Conservation (phyloP, 345 rosid genomes). For the Ricinus communis region DNA sequence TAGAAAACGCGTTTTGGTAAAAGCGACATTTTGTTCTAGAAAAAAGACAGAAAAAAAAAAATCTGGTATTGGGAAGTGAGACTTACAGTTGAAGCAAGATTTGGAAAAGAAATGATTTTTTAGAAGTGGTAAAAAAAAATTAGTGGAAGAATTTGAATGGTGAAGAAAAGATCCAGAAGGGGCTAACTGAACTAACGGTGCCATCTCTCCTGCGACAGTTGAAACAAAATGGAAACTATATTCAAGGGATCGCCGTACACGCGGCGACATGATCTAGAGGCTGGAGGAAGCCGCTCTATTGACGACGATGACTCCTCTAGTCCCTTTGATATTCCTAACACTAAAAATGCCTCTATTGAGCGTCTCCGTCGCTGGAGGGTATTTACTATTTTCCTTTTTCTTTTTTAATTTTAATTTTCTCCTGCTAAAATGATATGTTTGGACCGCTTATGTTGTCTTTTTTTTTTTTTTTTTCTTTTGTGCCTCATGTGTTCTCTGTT, state of each 20-base stretch:
- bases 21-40: too few relatives aligned
- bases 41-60: too few relatives aligned
- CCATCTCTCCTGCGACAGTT: constrained; percentile 42
- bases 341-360: constrained; percentile 30
- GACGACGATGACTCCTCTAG: constrained; percentile 7
- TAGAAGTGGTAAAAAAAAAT: too few relatives aligned
- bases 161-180: too few relatives aligned
- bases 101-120: too few relatives aligned
- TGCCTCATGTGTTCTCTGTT: background rate
- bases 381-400: background rate
- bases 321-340: constrained; percentile 27
- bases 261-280: constrained; percentile 22
- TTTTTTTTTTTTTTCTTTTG: background rate
- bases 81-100: too few relatives aligned
- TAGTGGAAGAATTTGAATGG: too few relatives aligned
- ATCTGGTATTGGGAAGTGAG: too few relatives aligned
- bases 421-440: too few relatives aligned
- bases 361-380: constrained; percentile 39
- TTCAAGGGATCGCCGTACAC: constrained; percentile 23
- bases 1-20: too few relatives aligned
- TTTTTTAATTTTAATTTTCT: background rate
- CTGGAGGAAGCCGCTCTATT: constrained; percentile 8
- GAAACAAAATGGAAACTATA: background rate
- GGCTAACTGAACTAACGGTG: constrained; percentile 15
- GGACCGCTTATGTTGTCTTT: background rate